Evolutionary conservation across 1,139 yeast species (phyloP), one percentile per base, ranked within the genome.

Genomic region (Saccharomyces hybrid): DNA sequence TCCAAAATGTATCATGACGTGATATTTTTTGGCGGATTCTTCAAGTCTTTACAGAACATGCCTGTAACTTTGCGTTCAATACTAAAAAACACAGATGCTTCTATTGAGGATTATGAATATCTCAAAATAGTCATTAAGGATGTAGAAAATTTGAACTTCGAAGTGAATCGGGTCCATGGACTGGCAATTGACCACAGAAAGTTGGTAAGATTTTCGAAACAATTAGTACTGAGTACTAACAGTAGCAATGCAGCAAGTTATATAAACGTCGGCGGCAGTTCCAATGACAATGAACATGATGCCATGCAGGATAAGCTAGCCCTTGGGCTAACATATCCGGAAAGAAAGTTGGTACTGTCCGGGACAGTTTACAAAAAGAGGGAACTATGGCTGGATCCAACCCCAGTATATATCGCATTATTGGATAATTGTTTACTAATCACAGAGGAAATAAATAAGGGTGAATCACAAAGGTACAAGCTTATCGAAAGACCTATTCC

Each of bases 371-470:
- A 75, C 5, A 75, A 88, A 54, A 82, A 84, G 60, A 84, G 90
- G 41, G 88, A 83, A 52, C 72, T 75, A 73, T 83, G 77, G 75
- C 75, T 79, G 54, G 83, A 76, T 55, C 75, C 80, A 52, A 75
- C 69, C 58, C 75, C 76, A 0, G 63, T 66, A 14, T 86, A 82
- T 62, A 63, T 87, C 38, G 81, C 88, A 27, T 70, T 88, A 44
- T 72, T 89, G 54, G 96, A 89, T 65, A 87, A 89, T 63, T 88
- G 77, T 62, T 70, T 89, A 49, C 72, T 89, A 26, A 77, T 89
- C 6, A 82, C 93, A 1, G 95, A 88, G 62, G 54, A 54, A 13
- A 54, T 62, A 9, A 48, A 51, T 4, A 65, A 65, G 48, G 63
- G 62, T 2, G 52, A 57, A 11, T 61, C 58, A 41, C 66, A 63